These are phyloP conservation scores for Barnettozyma populi DNA, from an alignment of 805 yeast genomes.

Conservation along the genomic window DNA sequence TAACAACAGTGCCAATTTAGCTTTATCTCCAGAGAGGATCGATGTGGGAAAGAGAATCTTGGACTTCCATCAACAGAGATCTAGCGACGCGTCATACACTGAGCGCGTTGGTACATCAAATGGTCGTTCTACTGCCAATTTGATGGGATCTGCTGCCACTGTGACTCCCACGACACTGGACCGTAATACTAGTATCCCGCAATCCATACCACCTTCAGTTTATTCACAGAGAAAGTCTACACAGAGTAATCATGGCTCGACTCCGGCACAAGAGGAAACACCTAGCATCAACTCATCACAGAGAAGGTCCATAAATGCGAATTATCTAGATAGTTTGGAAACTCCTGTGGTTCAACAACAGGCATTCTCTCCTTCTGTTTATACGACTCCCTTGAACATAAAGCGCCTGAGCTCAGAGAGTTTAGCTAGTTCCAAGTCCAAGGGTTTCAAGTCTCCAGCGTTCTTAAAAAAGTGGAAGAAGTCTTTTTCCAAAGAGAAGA, in stretches of 20 bases:
- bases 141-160: background rate
- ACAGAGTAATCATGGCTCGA: background rate
- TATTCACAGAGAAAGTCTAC: background rate
- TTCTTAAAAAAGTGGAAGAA: conserved; percentile 22
- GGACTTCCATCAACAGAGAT: background rate
- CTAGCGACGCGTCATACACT: background rate
- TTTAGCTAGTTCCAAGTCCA: background rate
- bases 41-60: background rate
- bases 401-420: conserved; percentile 5
- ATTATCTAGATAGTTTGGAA: background rate
- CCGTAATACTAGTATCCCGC: background rate
- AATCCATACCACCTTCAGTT: background rate
- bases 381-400: conserved; percentile 7
- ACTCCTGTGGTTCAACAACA: conserved; percentile 4
- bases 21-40: background rate
- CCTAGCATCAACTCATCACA: background rate
- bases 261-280: background rate
- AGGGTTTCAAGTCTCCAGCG: conserved; percentile 16
- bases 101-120: background rate
- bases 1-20: background rate
- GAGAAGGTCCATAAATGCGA: background rate
- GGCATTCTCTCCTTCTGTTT: conserved; percentile 3
- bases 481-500: conserved; percentile 11
- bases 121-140: background rate
- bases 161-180: background rate